These are phyloP conservation scores for Eragrostis tef DNA, from an alignment of 202 grass and related monocot species.

Conservation along the genomic window DNA sequence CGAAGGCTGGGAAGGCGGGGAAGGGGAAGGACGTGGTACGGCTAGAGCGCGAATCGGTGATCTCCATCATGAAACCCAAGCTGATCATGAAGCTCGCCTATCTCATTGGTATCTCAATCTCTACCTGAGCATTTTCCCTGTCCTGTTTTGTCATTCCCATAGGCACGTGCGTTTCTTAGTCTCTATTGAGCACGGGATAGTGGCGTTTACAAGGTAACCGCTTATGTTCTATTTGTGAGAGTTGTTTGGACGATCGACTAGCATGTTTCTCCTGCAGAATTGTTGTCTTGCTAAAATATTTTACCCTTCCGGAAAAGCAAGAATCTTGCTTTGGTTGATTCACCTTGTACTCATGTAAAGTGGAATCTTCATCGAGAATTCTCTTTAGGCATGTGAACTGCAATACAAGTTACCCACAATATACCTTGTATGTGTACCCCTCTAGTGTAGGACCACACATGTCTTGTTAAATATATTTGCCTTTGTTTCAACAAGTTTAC, in stretches of 20 bases:
- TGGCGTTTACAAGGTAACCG: neutral
- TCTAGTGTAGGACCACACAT: constrained; percentile 14
- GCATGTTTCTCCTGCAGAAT: neutral
- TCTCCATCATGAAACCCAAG: constrained; percentile 81
- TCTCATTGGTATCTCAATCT: constrained; percentile 64
- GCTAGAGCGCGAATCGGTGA: constrained; percentile 75
- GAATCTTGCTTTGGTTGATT: constrained; percentile 36
- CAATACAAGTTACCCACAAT: neutral
- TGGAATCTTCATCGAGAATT: constrained; percentile 3
- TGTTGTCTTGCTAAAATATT: constrained; percentile 14
- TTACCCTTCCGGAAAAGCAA: constrained; percentile 21
- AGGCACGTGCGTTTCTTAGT: neutral
- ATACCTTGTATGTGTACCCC: neutral
- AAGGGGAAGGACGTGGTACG: constrained; percentile 63
- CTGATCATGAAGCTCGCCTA: constrained; percentile 90
- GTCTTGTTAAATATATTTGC: constrained; percentile 24
- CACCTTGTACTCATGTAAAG: constrained; percentile 22
- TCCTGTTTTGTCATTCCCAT: constrained; percentile 8
- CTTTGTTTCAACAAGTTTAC: constrained; percentile 11
- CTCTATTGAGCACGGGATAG: neutral
- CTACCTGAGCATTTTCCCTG: neutral
- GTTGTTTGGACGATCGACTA: neutral
- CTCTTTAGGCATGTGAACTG: constrained; percentile 9
- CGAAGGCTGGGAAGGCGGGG: constrained; percentile 28
- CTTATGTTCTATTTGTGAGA: neutral